A percentile compares a stretch with the other conserved stretches of the same genome.
Conservation (phyloP, 2,329 filamentous ascomycete species). For the Ampelomyces quisqualis region DNA sequence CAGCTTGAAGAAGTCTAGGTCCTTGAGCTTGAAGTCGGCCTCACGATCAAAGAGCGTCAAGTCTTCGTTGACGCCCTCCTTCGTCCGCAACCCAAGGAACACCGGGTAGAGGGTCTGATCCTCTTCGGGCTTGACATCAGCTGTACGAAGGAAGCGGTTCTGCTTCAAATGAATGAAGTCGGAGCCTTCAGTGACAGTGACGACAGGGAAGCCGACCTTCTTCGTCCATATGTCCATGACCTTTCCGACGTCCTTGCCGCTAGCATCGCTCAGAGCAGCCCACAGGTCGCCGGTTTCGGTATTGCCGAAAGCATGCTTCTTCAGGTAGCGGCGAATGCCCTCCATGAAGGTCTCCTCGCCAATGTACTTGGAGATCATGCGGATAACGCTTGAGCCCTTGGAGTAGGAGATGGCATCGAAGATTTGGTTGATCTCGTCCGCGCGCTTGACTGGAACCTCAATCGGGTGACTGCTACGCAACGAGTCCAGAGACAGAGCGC, state of each 20-base stretch:
- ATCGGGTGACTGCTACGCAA: constrained; percentile 94
- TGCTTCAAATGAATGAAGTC: constrained; percentile 84
- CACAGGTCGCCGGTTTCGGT: constrained; percentile 89
- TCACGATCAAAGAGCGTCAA: constrained; percentile 73
- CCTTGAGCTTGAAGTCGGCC: constrained; percentile 71
- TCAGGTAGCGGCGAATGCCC: constrained; percentile 85
- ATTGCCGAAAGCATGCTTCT: constrained; percentile 96
- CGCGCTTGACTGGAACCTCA: constrained; percentile 91
- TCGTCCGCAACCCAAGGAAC: constrained; percentile 80
- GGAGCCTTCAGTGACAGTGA: constrained; percentile 76
- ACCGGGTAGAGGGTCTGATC: constrained; percentile 86
- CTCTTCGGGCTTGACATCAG: constrained; percentile 90
- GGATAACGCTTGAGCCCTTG: constrained; percentile 91
- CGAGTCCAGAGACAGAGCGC: constrained; percentile 83
- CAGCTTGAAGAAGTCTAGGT: constrained; percentile 90
- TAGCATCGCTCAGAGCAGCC: constrained; percentile 82
- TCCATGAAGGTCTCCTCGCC: constrained; percentile 92
- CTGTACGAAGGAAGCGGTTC: constrained; percentile 90
- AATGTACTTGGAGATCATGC: constrained; percentile 95
- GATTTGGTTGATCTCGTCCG: constrained; percentile 96
- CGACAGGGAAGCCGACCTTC: constrained; percentile 88
- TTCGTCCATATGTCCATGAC: constrained; percentile 98
- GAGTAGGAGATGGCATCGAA: constrained; percentile 98
- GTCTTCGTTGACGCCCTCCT: constrained; percentile 77
- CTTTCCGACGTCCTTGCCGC: constrained; percentile 83